Percentiles rank a stretch among this genome's conserved stretches.
These are phyloP conservation scores for Platanus orientalis DNA, from an alignment of 164 flowering plant genomes.

Conservation along the genomic window DNA sequence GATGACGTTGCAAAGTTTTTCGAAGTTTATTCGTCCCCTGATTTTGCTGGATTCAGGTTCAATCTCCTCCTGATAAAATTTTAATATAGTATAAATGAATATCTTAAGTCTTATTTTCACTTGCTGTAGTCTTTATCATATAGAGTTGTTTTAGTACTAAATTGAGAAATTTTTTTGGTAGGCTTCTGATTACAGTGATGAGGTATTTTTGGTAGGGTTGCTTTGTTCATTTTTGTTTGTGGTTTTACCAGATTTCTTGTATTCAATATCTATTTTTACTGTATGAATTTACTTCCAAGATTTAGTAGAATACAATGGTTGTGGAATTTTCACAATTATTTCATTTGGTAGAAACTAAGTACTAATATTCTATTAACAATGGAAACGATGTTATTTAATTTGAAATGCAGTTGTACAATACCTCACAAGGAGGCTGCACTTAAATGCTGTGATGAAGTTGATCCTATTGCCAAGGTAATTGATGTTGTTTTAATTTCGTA, in stretches of 20 bases:
- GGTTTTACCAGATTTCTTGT: neutral
- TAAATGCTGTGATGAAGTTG: conserved; percentile 79
- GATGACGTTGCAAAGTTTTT: conserved; percentile 72
- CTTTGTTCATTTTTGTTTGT: neutral
- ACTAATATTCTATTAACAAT: neutral
- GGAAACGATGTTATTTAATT: conserved; percentile 5
- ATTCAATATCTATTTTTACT: neutral
- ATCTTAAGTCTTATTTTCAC: no score
- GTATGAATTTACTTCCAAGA: neutral
- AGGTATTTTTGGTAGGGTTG: neutral
- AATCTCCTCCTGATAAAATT: conserved; percentile 1
- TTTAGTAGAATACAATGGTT: neutral
- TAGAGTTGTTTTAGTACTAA: no score
- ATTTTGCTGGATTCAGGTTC: conserved; percentile 97
- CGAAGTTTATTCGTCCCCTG: conserved; percentile 68
- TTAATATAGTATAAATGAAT: neutral
- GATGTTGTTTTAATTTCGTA: no score
- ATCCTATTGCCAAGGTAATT: conserved; percentile 85
- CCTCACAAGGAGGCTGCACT: conserved; percentile 93
- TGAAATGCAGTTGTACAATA: conserved; percentile 67
- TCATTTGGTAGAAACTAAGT: neutral
- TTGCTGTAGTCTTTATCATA: neutral
- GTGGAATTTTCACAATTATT: neutral
- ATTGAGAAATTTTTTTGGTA: neutral
- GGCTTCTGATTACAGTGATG: neutral